Percentiles rank a stretch among this genome's conserved stretches.
These are phyloP conservation scores for Vitis riparia DNA, from an alignment of 164 flowering plant genomes.

Conservation along the genomic window DNA sequence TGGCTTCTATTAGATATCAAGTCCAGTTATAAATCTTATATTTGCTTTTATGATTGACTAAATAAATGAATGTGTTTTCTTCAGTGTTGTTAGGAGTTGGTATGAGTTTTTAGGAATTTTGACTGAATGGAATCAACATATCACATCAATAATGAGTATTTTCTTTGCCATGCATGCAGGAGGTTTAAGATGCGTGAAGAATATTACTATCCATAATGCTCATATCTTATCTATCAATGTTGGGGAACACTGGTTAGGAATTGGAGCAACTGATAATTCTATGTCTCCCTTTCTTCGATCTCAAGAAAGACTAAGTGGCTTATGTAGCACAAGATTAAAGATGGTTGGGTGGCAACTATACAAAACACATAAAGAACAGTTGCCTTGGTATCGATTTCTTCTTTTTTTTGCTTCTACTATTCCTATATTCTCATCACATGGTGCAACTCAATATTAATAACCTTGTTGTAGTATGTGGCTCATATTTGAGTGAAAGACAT, in stretches of 20 bases:
- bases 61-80: too few relatives aligned
- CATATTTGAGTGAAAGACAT: too few relatives aligned
- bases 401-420: neutral
- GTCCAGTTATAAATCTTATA: too few relatives aligned
- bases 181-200: conserved; percentile 80
- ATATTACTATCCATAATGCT: conserved; percentile 74
- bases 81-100: too few relatives aligned
- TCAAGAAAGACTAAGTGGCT: conserved; percentile 85
- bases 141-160: conserved; percentile 1
- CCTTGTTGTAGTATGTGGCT: too few relatives aligned
- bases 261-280: conserved; percentile 99
- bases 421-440: neutral
- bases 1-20: too few relatives aligned
- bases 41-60: too few relatives aligned
- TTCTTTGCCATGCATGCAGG: conserved; percentile 39
- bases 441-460: too few relatives aligned
- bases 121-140: too few relatives aligned
- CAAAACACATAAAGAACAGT: conserved; percentile 85
- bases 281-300: conserved; percentile 93
- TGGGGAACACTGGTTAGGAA: conserved; percentile 93
- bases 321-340: conserved; percentile 68
- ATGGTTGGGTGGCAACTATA: conserved; percentile 94
- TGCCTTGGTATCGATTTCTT: conserved; percentile 60
- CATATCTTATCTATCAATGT: conserved; percentile 86
- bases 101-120: too few relatives aligned